Base-by-base conservation (phyloP, 2,329 filamentous ascomycete genomes). In the Alternaria sp. region DNA sequence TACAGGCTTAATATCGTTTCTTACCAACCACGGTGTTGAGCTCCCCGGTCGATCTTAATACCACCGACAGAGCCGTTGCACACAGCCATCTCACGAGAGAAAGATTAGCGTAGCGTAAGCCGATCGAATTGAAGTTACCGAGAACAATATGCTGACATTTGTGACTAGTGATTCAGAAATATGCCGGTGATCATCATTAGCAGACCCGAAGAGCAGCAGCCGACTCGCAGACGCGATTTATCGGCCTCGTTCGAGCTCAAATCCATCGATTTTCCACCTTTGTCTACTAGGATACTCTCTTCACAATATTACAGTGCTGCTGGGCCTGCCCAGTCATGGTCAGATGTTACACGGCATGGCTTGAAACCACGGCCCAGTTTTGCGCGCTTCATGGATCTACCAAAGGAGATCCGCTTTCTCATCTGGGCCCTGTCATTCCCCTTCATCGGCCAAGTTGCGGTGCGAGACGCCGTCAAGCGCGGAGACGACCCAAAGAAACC, bases 1-100 rank as follows among this genome's bases (percentile, higher is more conserved):
- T n/a, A 40, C 9, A 18, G 3, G 9, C 10, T 40, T 5, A 12
- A 10, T 11, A 20, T 20, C n/a, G 0, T 12, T 40, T 20, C n/a
- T 40, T 20, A 0, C 10, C n/a, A 3, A 40, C n/a, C 9, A 40
- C 38, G n/a, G 1, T 11, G 9, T 11, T 2, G n/a, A 20, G n/a
- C 3, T 20, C n/a, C 12, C 38, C n/a, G 5, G n/a, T 20, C n/a
- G 9, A 18, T 40, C 38, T 20, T 11, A 3, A 11, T 5, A 12
- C 4, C 4, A 20, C 9, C 5, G 0, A n/a, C 0, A 40, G 18
- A 40, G 38, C 18, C 9, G 9, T 2, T 10, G 4, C 4, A 40
- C 5, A 1, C 38, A 40, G n/a, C 8, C 3, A 20, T 20, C 38
- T 40, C 0, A 5, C 9, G 1, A 8, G 4, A n/a, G 4, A 0